Base-by-base conservation (phyloP, 2,329 filamentous ascomycete genomes). In the Fusarium paranaense region DNA sequence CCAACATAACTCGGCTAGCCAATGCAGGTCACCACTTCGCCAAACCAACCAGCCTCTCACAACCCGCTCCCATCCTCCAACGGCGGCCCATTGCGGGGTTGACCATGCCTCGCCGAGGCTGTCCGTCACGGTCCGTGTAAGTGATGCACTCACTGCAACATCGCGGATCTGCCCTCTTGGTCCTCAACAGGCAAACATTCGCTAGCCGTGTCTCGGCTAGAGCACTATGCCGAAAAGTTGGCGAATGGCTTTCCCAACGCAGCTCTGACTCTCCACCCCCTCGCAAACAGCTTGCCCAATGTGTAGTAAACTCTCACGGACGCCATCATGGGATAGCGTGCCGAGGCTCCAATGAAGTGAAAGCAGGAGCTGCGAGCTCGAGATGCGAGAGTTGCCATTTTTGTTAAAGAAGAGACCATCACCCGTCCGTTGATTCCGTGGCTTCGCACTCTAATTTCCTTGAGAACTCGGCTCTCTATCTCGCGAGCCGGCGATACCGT, bases 11-110 rank as follows among this genome's bases (percentile, higher is more conserved):
- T 65, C 73, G 69, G 65, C 76, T 78, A 78, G 71, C 76, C 74
- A 66, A 77, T 77, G 73, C 69, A 75, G 71, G 74, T 70, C 73
- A 75, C 73, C 72, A 77, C 64, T 67, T 78, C 74, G 76, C 66
- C 71, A 68, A 54, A 50, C 62, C 59, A 73, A 62, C 68, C 66
- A 66, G 61, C 54, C 61, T 66, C 58, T 58, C 52, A 66, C 60
- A 65, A 50, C n/a, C 30, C 56, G 52, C 45, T 59, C 66, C 52
- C 58, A 52, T 63, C 56, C 37, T 32, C 32, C 47, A 67, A 56
- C 59, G 50, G 60, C 47, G 45, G 25, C 18, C 57, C 20, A 71
- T 70, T 74, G 72, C 66, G 72, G 72, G 72, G 72, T 74, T n/a
- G n/a, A 32, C 20, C 45, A 40, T 50, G 22, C 27, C 35, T 61